Percentiles rank a stretch among this genome's conserved stretches.
Conservation (phyloP, 169 alveolate genomes). For the Plasmodium knowlesi region DNA sequence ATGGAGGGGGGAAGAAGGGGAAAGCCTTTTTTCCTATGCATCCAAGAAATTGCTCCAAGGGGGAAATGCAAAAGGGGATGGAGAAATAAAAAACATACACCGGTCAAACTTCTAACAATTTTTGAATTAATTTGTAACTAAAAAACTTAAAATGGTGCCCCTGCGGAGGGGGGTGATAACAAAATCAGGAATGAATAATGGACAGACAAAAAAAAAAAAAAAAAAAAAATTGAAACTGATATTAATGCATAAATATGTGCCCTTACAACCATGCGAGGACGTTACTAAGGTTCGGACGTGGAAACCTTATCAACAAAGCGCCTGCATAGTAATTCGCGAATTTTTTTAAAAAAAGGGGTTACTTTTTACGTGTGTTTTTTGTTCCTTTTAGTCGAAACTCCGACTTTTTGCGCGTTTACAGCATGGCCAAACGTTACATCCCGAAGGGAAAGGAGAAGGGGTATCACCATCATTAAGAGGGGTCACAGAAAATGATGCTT, state of each 20-base stretch:
- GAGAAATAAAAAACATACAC: neutral
- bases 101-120: neutral
- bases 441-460: neutral
- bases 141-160: neutral
- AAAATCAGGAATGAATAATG: neutral
- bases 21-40: neutral
- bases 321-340: neutral
- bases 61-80: neutral
- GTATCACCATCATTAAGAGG: neutral
- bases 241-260: neutral
- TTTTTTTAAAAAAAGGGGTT: neutral
- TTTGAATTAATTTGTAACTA: neutral
- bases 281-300: neutral
- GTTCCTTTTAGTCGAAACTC: neutral
- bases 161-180: neutral
- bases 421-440: neutral
- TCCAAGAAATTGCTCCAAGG: neutral
- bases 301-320: neutral
- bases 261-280: neutral
- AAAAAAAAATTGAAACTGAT: neutral
- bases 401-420: neutral
- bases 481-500: neutral
- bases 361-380: neutral
- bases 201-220: neutral
- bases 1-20: neutral